Base-by-base conservation (phyloP, 495 filamentous ascomycete genomes). In the Lophiotrema nucula region DNA sequence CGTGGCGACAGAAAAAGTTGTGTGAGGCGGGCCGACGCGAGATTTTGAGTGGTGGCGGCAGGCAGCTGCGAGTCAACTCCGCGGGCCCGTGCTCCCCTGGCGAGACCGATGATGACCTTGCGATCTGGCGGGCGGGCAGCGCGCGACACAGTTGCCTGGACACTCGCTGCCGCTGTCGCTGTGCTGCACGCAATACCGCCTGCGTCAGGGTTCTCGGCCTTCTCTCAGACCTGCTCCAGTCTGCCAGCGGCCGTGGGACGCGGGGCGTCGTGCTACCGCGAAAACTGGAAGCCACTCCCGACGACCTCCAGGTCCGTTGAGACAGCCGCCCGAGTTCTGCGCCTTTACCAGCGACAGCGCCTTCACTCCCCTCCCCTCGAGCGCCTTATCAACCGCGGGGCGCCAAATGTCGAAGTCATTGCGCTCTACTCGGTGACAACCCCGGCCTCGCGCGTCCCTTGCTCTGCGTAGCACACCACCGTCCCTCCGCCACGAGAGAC, bases 401-500 rank as follows among this genome's bases (percentile, higher is more conserved):
- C n/a, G n/a, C n/a, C n/a, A n/a, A n/a, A n/a, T n/a, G n/a, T n/a
- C n/a, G n/a, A n/a, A n/a, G n/a, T n/a, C n/a, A n/a, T n/a, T n/a
- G n/a, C n/a, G 16, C 15, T 19, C 46, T 11, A 26, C 15, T 15
- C 31, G 31, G 31, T 35, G 31, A 35, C 39, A 12, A 43, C 39
- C 23, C 56, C 35, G n/a, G 19, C 45, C 21, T 15, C 25, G 4
- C 28, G 10, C 24, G 35, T 26, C 27, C 18, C 22, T 10, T 43
- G 41, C 24, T 4, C 13, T 12, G 18, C 23, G 25, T n/a, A 18
- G 15, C 21, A 10, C 28, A 25, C 35, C 19, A 47, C 52, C 39
- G 22, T 21, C 25, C 21, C 39, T 16, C 23, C 39, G 16, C 51
- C 10, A 43, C 22, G 48, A 66, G 84, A 79, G 70, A 75, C 59